Percentiles rank a stretch among this genome's conserved stretches.
These are phyloP conservation scores for Digitaria exilis DNA, from an alignment of 202 grass and related monocot genomes.

Conservation along the genomic window DNA sequence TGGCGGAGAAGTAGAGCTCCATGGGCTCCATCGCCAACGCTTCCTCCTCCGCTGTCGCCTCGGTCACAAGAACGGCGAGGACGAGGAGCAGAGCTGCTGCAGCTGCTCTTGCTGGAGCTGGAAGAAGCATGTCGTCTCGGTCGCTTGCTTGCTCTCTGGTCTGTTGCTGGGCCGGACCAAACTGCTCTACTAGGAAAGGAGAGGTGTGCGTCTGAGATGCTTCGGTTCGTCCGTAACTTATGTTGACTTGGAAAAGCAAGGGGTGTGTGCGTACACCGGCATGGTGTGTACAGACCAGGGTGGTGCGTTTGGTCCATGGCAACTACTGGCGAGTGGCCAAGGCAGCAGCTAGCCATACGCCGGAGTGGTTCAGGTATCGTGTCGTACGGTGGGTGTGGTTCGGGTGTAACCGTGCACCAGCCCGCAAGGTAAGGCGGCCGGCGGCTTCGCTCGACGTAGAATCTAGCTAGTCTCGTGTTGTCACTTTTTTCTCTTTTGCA, in stretches of 20 bases:
- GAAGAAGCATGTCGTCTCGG: conserved; percentile 14
- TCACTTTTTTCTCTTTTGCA: too few species aligned
- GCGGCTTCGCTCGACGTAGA: too few species aligned
- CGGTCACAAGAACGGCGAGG: neutral
- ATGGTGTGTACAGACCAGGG: neutral
- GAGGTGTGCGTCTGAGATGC: neutral
- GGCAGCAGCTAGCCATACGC: too few species aligned
- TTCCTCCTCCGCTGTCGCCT: neutral
- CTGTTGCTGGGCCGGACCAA: conserved; percentile 20
- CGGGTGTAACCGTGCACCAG: too few species aligned
- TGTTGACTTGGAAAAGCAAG: neutral
- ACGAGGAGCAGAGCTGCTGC: neutral
- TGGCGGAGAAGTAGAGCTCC: conserved; percentile 52
- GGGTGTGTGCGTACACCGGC: neutral
- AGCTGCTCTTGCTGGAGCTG: neutral
- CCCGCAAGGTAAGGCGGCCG: too few species aligned
- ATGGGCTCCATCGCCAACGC: conserved; percentile 25
- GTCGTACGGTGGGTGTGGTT: too few species aligned
- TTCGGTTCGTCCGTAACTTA: conserved; percentile 10
- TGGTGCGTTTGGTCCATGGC: too few species aligned
- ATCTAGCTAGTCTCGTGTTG: too few species aligned
- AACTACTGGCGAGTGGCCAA: too few species aligned
- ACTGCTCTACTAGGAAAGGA: too few species aligned
- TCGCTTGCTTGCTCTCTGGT: neutral
- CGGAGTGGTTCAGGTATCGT: too few species aligned